These are phyloP conservation scores for Rhynchospora pubera DNA, from an alignment of 176 grass and related monocot species.

Conservation along the genomic window DNA sequence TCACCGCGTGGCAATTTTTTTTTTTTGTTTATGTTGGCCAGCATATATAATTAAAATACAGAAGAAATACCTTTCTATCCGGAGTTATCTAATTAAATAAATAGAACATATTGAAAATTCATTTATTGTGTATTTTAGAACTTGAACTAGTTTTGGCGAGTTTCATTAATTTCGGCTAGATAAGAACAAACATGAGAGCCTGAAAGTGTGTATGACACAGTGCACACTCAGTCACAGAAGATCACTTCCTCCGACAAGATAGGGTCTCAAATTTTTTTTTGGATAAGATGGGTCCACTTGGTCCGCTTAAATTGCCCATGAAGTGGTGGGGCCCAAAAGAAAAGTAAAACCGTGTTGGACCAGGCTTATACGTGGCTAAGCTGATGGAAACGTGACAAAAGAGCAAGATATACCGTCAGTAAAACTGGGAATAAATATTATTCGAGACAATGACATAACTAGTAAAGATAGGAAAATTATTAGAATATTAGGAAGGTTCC, in stretches of 20 bases:
- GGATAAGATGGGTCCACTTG: neutral
- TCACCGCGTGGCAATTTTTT: neutral
- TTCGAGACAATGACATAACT: neutral
- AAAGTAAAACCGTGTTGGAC: constrained; percentile 2
- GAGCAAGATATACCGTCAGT: neutral
- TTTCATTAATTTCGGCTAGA: neutral
- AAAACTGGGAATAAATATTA: neutral
- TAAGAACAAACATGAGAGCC: neutral
- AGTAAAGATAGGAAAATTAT: neutral
- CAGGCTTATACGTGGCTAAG: neutral
- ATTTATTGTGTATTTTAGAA: neutral
- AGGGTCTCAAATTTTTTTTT: neutral
- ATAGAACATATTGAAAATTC: neutral
- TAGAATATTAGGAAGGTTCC: neutral
- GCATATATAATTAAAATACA: neutral
- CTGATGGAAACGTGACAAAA: neutral
- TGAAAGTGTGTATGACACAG: neutral
- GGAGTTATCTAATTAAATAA: neutral
- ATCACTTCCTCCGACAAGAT: neutral
- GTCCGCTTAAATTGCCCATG: neutral
- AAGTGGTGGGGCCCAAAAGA: neutral
- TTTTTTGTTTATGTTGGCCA: neutral
- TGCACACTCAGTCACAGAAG: neutral
- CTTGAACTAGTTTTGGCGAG: neutral
- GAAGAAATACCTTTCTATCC: neutral